phyloP scores from a whole-genome alignment of 257 asterid genomes.

The Ophiorrhiza pumila region DNA sequence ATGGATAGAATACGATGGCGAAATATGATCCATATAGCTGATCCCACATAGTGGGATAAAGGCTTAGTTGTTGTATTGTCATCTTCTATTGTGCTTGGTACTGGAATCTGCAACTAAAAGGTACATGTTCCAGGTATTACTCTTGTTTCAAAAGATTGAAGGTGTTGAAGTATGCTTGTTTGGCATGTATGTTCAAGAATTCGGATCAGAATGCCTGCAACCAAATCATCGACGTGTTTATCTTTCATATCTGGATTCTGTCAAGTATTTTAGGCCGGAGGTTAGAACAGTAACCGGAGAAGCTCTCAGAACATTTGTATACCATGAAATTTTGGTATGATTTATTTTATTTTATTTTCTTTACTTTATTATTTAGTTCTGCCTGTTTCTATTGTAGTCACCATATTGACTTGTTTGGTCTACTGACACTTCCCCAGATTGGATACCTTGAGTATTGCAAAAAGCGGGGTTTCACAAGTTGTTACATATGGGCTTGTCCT shows the following conservation, averaged over 20 bases:
- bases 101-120: conserved; percentile 22
- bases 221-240: conserved; percentile 98
- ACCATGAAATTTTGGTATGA: conserved; percentile 96
- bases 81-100: neutral
- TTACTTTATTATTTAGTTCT: conserved; percentile 7
- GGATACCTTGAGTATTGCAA: conserved; percentile 96
- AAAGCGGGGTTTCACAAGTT: conserved; percentile 92
- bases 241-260: conserved; percentile 96
- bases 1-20: too few relatives aligned
- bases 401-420: conserved; percentile 13
- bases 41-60: too few relatives aligned
- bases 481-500: conserved; percentile 99
- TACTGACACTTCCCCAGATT: conserved; percentile 45
- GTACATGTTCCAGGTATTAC: conserved; percentile 60
- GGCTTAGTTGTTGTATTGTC: too few relatives aligned
- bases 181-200: conserved; percentile 99
- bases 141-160: conserved; percentile 91
- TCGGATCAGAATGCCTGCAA: conserved; percentile 93
- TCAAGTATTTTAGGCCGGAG: conserved; percentile 96
- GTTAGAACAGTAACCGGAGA: conserved; percentile 88
- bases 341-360: conserved; percentile 19
- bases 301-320: conserved; percentile 96
- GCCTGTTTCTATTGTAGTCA: conserved; percentile 1
- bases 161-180: conserved; percentile 98
- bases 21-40: too few relatives aligned